These are phyloP conservation scores for Kwoniella sp. DNA, from an alignment of 768 basidiomycete species.

Conservation along the genomic window DNA sequence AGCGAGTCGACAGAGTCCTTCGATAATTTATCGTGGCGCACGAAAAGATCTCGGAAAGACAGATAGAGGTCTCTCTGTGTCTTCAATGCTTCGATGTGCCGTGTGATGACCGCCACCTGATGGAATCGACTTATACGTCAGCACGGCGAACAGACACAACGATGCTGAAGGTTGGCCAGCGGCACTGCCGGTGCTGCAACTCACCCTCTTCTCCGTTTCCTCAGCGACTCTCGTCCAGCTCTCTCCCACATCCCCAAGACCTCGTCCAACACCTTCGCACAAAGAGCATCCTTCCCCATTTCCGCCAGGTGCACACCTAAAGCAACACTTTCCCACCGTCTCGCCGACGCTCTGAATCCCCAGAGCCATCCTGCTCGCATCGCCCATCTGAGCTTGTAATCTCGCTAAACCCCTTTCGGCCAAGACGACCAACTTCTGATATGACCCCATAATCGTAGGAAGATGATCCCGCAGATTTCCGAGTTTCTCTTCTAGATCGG, in stretches of 20 bases:
- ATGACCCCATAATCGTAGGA: constrained; percentile 78
- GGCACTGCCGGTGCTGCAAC: not conserved
- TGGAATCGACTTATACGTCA: too few relatives aligned
- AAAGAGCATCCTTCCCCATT: constrained; percentile 67
- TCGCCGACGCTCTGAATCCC: constrained; percentile 69
- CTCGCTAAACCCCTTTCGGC: constrained; percentile 86
- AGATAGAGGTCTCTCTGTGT: constrained; percentile 81
- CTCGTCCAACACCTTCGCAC: constrained; percentile 73
- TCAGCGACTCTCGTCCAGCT: constrained; percentile 48
- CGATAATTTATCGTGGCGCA: constrained; percentile 80
- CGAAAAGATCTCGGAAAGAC: constrained; percentile 81
- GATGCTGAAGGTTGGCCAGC: too few relatives aligned
- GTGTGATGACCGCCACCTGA: constrained; percentile 32
- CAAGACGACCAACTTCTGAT: constrained; percentile 85
- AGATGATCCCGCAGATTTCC: constrained; percentile 73
- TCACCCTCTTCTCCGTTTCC: constrained; percentile 51
- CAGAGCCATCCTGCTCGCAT: constrained; percentile 62
- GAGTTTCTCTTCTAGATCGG: constrained; percentile 88
- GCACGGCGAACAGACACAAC: too few relatives aligned
- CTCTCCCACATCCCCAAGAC: constrained; percentile 59
- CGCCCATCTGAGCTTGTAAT: constrained; percentile 88
- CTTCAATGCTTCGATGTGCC: constrained; percentile 59
- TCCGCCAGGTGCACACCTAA: constrained; percentile 63
- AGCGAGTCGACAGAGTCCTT: constrained; percentile 84
- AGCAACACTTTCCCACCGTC: constrained; percentile 62